Percentiles rank a stretch among this genome's conserved stretches.
Conservation (phyloP, 148 eudicot genomes). For the Drosera capensis region DNA sequence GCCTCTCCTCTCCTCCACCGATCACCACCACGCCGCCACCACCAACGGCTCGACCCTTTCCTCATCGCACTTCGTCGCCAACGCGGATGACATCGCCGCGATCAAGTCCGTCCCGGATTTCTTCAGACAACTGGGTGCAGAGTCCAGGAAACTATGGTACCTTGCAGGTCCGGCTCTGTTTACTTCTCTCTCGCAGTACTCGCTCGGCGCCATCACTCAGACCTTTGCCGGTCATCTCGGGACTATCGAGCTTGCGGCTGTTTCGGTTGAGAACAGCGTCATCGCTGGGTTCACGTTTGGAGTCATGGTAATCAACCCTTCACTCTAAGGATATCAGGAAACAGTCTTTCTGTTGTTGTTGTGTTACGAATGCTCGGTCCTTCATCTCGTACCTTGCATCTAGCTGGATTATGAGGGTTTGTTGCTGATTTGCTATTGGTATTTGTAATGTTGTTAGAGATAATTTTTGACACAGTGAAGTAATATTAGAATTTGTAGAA, state of each 20-base stretch:
- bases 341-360: too few species aligned
- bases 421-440: too few species aligned
- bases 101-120: neutral
- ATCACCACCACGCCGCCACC: too few species aligned
- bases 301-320: conserved; percentile 31
- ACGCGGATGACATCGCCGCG: neutral
- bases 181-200: conserved; percentile 16
- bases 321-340: too few species aligned
- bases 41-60: too few species aligned
- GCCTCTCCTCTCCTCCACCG: too few species aligned
- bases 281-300: conserved; percentile 25
- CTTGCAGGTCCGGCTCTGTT: conserved; percentile 23
- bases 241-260: conserved; percentile 24
- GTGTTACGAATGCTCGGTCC: too few species aligned
- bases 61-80: neutral
- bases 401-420: too few species aligned
- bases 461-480: too few species aligned
- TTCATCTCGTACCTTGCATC: too few species aligned
- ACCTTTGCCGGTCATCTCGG: conserved; percentile 19
- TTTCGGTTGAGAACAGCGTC: conserved; percentile 21
- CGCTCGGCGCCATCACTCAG: conserved; percentile 9
- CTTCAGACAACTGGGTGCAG: conserved; percentile 1
- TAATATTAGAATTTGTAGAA: too few species aligned
- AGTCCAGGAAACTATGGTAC: conserved; percentile 27
- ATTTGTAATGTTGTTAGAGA: too few species aligned